Evolutionary conservation across 768 basidiomycete genomes (phyloP).

Genomic region (Naganishia friedmannii): DNA sequence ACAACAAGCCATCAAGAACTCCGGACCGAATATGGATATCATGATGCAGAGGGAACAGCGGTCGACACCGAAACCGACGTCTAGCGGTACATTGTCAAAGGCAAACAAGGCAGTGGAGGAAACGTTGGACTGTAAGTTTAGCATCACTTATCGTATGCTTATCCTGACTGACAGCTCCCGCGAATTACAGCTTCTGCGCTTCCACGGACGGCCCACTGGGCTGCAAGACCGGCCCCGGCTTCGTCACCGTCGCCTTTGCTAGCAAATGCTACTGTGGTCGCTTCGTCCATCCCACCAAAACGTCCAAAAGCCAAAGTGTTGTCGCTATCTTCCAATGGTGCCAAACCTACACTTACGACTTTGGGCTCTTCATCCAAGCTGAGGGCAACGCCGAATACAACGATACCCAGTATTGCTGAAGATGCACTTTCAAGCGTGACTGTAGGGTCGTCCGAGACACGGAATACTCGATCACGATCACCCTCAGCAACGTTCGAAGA

Average conservation of each 20-base stretch:
- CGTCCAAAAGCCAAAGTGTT: constrained; percentile 32
- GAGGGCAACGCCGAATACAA: constrained; percentile 18
- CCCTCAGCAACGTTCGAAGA: constrained; percentile 15
- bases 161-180: neutral
- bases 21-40: constrained; percentile 59
- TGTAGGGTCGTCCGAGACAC: neutral
- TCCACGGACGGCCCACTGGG: constrained; percentile 62
- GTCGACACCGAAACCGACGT: constrained; percentile 27
- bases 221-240: constrained; percentile 42
- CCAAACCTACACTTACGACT: constrained; percentile 30
- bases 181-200: constrained; percentile 54
- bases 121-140: constrained; percentile 25
- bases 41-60: constrained; percentile 27
- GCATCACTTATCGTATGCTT: constrained; percentile 23
- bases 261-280: constrained; percentile 10
- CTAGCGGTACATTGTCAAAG: constrained; percentile 60
- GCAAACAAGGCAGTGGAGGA: constrained; percentile 57
- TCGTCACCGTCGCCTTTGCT: constrained; percentile 10
- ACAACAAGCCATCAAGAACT: constrained; percentile 89
- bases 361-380: constrained; percentile 17
- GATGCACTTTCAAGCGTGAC: neutral
- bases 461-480: constrained; percentile 3
- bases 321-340: constrained; percentile 26
- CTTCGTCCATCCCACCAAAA: constrained; percentile 52
- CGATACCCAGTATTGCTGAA: constrained; percentile 11